Percentiles rank a stretch among this genome's conserved stretches.
Conservation (phyloP, 805 yeast species). For the Ogataea paradorogensis region DNA sequence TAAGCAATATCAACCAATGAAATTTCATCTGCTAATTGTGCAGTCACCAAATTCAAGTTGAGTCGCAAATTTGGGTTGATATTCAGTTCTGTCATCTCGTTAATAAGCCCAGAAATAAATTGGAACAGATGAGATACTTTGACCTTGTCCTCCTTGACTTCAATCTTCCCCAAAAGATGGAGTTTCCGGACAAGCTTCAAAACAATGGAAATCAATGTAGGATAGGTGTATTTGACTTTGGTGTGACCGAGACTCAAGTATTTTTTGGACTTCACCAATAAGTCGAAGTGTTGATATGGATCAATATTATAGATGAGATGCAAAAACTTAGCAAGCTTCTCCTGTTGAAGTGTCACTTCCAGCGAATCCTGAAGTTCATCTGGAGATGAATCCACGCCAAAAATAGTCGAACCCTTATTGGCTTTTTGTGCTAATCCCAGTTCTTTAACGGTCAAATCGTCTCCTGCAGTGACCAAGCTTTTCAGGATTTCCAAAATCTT, state of each 20-base stretch:
- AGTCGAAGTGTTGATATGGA: slow-evolving; percentile 42
- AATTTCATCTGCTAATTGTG: slow-evolving; percentile 76
- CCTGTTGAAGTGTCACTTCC: slow-evolving; percentile 48
- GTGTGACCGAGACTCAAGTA: slow-evolving; percentile 52
- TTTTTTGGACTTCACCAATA: slow-evolving; percentile 44
- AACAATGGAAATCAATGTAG: slow-evolving; percentile 65
- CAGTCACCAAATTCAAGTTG: slow-evolving; percentile 60
- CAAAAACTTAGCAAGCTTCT: slow-evolving; percentile 64
- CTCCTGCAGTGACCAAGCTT: slow-evolving; percentile 44
- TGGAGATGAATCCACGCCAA: slow-evolving; percentile 26
- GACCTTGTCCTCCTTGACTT: slow-evolving; percentile 22
- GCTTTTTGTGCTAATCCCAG: slow-evolving; percentile 34
- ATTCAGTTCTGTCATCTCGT: slow-evolving; percentile 53
- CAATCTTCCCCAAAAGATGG: slow-evolving; percentile 27
- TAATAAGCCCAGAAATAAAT: slow-evolving; percentile 64
- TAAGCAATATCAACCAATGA: slow-evolving; percentile 69
- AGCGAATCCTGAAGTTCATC: slow-evolving; percentile 28
- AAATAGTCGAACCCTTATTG: slow-evolving; percentile 17
- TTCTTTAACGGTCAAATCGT: slow-evolving; percentile 34
- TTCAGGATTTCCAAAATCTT: slow-evolving; percentile 58
- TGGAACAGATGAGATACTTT: slow-evolving; percentile 51
- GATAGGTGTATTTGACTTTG: slow-evolving; percentile 65
- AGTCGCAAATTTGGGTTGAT: slow-evolving; percentile 35
- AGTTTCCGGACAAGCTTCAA: slow-evolving; percentile 57
- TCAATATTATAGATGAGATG: slow-evolving; percentile 58